Conservation (phyloP, 2,329 filamentous ascomycete species). For the Calonectria hongkongensis region DNA sequence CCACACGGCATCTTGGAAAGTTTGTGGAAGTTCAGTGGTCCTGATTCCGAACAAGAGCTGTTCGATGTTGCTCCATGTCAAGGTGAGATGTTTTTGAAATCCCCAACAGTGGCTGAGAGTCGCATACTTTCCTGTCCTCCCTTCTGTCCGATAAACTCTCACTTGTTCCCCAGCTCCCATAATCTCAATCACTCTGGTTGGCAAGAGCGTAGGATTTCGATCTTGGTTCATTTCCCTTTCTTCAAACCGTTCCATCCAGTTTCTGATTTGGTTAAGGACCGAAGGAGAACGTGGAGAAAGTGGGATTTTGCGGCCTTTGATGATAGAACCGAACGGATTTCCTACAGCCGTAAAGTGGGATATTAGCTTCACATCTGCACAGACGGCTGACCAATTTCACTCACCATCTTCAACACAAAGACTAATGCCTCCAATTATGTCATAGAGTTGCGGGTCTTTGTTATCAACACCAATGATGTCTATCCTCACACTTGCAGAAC, state of each 20-base stretch:
- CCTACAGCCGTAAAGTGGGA: background rate
- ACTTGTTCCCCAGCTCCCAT: background rate
- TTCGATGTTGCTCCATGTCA: background rate
- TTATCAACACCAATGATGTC: background rate
- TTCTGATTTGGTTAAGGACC: background rate
- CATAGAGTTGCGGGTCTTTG: background rate
- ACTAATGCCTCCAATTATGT: background rate
- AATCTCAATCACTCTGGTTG: background rate
- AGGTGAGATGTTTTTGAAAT: slow-evolving; percentile 3
- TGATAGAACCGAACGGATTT: background rate
- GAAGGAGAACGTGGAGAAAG: background rate
- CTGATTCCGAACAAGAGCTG: background rate
- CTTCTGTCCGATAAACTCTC: background rate
- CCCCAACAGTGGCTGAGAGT: slow-evolving; percentile 16
- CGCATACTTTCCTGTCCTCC: background rate
- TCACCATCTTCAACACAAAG: slow-evolving; percentile 3
- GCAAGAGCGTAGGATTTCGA: background rate
- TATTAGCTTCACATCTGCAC: background rate
- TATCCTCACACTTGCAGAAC: background rate
- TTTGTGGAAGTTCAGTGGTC: background rate
- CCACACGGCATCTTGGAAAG: slow-evolving; percentile 11
- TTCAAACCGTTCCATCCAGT: background rate
- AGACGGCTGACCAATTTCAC: background rate
- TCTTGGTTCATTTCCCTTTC: too few relatives aligned
- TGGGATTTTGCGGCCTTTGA: background rate